Evolutionary conservation across 208 protist species (phyloP).

Genomic region (Leishmania major): DNA sequence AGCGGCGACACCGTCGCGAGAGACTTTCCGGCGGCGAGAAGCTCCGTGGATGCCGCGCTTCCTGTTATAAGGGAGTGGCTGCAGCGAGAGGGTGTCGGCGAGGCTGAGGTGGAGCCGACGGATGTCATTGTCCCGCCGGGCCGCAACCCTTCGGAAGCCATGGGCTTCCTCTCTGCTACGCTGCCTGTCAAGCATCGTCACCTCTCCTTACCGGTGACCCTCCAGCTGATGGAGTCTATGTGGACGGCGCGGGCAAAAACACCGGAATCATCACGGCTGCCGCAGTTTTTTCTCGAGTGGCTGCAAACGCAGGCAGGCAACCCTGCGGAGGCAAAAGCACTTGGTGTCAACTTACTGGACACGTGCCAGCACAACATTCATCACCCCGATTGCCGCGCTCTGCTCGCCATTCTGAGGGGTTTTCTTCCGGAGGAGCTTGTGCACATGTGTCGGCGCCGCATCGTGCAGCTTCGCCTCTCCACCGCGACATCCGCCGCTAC

Average conservation of each 20-base stretch:
- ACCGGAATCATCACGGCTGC: conserved; percentile 29
- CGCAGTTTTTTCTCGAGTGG: conserved; percentile 70
- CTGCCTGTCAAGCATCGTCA: conserved; percentile 69
- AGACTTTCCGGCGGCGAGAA: neutral
- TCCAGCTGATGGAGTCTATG: conserved; percentile 55
- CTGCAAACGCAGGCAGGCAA: conserved; percentile 52
- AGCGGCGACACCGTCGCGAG: neutral
- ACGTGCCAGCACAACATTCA: conserved; percentile 62
- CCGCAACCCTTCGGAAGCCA: conserved; percentile 47
- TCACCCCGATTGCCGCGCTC: conserved; percentile 69
- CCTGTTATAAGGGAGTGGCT: conserved; percentile 75
- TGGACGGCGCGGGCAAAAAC: conserved; percentile 54
- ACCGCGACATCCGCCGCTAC: conserved; percentile 7
- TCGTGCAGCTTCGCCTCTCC: conserved; percentile 35
- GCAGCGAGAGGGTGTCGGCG: conserved; percentile 58
- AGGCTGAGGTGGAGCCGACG: conserved; percentile 58
- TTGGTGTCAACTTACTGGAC: conserved; percentile 74
- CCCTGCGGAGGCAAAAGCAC: conserved; percentile 38
- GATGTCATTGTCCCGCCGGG: conserved; percentile 67
- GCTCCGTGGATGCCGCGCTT: conserved; percentile 3
- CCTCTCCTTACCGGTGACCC: conserved; percentile 42
- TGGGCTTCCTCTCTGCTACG: conserved; percentile 58
- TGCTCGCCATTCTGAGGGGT: conserved; percentile 58
- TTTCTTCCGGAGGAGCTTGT: conserved; percentile 76
- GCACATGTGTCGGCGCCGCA: conserved; percentile 39